Base-by-base conservation (phyloP, 2,329 filamentous ascomycete genomes). In the Aspergillus clavatus region DNA sequence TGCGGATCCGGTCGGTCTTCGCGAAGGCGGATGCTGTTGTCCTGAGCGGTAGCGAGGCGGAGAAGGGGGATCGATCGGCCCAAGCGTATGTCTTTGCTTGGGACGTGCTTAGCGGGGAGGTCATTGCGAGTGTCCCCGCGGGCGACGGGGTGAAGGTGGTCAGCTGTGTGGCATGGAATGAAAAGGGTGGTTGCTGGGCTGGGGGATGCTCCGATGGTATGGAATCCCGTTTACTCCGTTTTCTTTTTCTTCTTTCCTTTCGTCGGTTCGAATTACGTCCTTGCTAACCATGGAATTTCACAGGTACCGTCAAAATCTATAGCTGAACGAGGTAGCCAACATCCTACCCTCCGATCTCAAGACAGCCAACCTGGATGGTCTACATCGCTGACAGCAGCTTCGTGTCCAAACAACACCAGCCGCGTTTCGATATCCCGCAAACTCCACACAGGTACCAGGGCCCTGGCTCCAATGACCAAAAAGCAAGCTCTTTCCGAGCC, bases 21-120 rank as follows among this genome's bases (percentile, higher is more conserved):
- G 90, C 87, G 1, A 77, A 81, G 23, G 82, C 79, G 51, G 91
- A 95, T 67, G 83, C 80, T 48, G 84, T 85, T 39, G 87, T 93
- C 1, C 59, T 96, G 3, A 86, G 82, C 40, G 91, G 91, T 6
- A 89, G 89, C 58, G 90, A 96, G 67, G 75, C 79, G 10, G 50
- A 49, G 18, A 54, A 58, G 38, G 51, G 47, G 1, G 51, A 48
- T 18, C 42, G 31, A 7, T 33, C 28, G 6, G 45, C 41, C 2
- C 55, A 67, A 33, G 66, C 66, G 3, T 54, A 55, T 41, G 59
- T 68, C 3, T 69, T 71, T 53, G 87, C 82, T 1, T 97, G 91
- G 91, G 89, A 96, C 69, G 71, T 95, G 16, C 65, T 95, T 43
- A 84, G 78, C 5, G 90, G 88, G 1, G 79, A 82, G 43, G 63